phyloP scores from a whole-genome alignment of 257 asterid species.

The Cordia subcordata region DNA sequence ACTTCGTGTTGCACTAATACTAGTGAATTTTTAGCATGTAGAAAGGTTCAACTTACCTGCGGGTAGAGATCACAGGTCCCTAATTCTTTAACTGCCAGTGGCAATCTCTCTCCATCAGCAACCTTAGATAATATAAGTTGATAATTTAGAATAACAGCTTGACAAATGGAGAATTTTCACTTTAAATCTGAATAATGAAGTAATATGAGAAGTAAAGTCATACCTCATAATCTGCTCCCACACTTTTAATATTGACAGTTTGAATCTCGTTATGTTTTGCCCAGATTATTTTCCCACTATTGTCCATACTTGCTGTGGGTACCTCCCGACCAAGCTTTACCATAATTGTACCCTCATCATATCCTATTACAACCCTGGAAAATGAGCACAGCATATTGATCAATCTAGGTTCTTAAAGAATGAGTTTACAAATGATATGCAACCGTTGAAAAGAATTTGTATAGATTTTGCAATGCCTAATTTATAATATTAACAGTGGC shows the following conservation, averaged over 20 bases:
- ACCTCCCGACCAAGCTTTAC: constrained; percentile 98
- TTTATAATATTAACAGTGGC: too few relatives aligned
- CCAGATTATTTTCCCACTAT: constrained; percentile 92
- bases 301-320: constrained; percentile 96
- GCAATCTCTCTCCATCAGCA: constrained; percentile 95
- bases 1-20: too few relatives aligned
- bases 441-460: too few relatives aligned
- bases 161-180: constrained; percentile 6
- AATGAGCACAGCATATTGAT: constrained; percentile 17
- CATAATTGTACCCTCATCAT: constrained; percentile 98
- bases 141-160: constrained; percentile 5
- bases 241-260: constrained; percentile 90
- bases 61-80: constrained; percentile 99
- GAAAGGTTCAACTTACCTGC: constrained; percentile 51
- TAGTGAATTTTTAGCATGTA: neutral
- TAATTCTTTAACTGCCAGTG: constrained; percentile 91
- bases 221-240: constrained; percentile 90
- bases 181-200: neutral
- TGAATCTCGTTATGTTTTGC: constrained; percentile 97
- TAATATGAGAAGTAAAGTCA: constrained; percentile 9
- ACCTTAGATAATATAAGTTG: constrained; percentile 42
- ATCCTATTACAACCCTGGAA: constrained; percentile 89
- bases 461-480: too few relatives aligned
- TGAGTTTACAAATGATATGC: too few relatives aligned
- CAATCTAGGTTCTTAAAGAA: neutral